Conservation (phyloP, 2,329 filamentous ascomycete species). For the Aspergillus thermomutatus region DNA sequence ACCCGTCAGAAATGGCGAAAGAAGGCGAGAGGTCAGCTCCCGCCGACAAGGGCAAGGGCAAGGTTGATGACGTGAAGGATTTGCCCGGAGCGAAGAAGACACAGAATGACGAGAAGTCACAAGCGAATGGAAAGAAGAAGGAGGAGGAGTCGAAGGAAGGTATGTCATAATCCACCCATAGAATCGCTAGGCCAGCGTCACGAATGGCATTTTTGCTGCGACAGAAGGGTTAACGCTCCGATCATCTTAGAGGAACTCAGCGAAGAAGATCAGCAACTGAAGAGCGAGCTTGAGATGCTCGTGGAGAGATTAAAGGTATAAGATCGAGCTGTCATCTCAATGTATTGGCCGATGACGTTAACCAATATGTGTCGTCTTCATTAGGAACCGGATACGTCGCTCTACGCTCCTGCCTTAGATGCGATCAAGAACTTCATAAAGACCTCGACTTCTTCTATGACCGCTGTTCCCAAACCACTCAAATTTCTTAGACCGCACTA, state of each 20-base stretch:
- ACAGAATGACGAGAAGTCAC: conserved; percentile 66
- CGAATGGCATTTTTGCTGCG: conserved; percentile 33
- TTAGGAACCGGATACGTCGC: conserved; percentile 78
- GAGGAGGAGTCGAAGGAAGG: conserved; percentile 65
- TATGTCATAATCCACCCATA: conserved; percentile 32
- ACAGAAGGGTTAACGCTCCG: conserved; percentile 24
- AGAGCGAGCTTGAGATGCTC: conserved; percentile 96
- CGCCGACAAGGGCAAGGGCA: conserved; percentile 94
- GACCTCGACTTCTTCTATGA: conserved; percentile 99
- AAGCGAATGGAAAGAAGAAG: conserved; percentile 69
- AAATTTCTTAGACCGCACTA: conserved; percentile 98
- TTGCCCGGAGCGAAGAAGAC: conserved; percentile 51
- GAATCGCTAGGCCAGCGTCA: conserved; percentile 8
- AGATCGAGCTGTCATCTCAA: conserved; percentile 7
- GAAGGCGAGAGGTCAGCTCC: conserved; percentile 82
- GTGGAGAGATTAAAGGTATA: conserved; percentile 87
- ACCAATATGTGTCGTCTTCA: conserved; percentile 13
- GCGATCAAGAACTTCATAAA: conserved; percentile 99
- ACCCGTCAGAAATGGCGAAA: conserved; percentile 71
- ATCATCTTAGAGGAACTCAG: conserved; percentile 76
- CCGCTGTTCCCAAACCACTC: conserved; percentile 93
- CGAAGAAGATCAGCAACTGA: conserved; percentile 97
- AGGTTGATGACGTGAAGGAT: conserved; percentile 69
- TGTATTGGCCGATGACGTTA: conserved; percentile 23
- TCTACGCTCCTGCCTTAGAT: conserved; percentile 90